These are phyloP conservation scores for Bruguiera gymnorhiza DNA, from an alignment of 345 rosid genomes.

Conservation along the genomic window DNA sequence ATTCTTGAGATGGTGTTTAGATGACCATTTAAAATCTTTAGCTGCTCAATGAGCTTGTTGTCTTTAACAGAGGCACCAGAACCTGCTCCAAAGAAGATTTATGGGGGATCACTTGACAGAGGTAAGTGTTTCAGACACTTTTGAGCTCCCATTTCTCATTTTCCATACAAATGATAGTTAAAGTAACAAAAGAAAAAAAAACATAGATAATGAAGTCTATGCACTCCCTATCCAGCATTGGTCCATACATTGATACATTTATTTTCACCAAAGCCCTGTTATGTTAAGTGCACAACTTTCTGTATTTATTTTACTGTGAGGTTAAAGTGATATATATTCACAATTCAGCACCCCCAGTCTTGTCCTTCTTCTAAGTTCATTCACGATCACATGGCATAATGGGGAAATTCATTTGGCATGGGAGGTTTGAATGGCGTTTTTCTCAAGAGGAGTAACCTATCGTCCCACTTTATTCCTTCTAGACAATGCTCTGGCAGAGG, in stretches of 20 bases:
- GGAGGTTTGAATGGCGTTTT: no score
- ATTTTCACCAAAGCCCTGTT: no score
- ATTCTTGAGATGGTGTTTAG: neutral
- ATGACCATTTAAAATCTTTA: no score
- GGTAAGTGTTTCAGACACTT: constrained; percentile 36
- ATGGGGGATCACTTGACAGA: constrained; percentile 66
- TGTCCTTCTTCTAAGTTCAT: no score
- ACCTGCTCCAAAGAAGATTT: constrained; percentile 42
- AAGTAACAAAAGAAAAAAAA: neutral
- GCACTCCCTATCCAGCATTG: no score
- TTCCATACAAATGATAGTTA: neutral
- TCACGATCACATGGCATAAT: neutral
- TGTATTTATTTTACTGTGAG: no score
- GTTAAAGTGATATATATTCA: no score
- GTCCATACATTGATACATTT: no score
- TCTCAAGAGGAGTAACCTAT: neutral
- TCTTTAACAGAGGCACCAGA: constrained; percentile 53
- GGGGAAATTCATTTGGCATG: neutral
- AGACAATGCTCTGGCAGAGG: constrained; percentile 77
- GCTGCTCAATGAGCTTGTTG: neutral
- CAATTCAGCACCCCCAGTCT: no score
- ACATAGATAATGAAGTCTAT: neutral
- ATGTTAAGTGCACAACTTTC: no score
- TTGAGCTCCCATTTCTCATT: neutral
- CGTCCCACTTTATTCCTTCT: constrained; percentile 12